A percentile compares a stretch with the other conserved stretches of the same genome.
These are phyloP conservation scores for Raphanus raphanistrum DNA, from an alignment of 345 rosid genomes.

Conservation along the genomic window DNA sequence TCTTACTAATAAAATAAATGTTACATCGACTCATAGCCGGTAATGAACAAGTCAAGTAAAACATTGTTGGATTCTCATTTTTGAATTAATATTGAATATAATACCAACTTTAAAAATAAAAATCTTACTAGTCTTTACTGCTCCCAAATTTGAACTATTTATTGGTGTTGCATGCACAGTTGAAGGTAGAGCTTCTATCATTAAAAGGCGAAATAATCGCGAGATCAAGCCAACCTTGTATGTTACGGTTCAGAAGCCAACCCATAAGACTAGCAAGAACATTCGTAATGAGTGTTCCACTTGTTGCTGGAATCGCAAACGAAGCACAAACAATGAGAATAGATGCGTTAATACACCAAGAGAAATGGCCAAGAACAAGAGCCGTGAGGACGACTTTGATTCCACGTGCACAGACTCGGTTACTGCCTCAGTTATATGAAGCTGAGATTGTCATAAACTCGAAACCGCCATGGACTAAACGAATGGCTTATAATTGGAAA, in stretches of 20 bases:
- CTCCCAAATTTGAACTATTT: neutral
- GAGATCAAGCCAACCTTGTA: conserved; percentile 71
- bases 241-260: conserved; percentile 68
- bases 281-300: conserved; percentile 54
- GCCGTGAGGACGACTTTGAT: conserved; percentile 53
- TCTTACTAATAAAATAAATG: no score
- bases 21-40: no score
- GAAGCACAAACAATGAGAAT: conserved; percentile 65
- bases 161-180: conserved; percentile 36
- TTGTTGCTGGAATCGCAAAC: conserved; percentile 56
- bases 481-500: conserved; percentile 66
- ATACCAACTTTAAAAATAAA: no score
- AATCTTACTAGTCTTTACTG: no score
- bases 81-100: no score
- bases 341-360: conserved; percentile 51
- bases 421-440: conserved; percentile 66
- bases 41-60: no score
- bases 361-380: conserved; percentile 57
- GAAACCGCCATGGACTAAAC: conserved; percentile 62
- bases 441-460: conserved; percentile 59
- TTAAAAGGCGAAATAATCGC: conserved; percentile 47
- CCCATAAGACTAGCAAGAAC: conserved; percentile 59
- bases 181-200: conserved; percentile 64
- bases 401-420: conserved; percentile 62
- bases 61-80: no score